Base-by-base conservation (phyloP, 2,329 filamentous ascomycete genomes). In the Stemphylium vesicarium region DNA sequence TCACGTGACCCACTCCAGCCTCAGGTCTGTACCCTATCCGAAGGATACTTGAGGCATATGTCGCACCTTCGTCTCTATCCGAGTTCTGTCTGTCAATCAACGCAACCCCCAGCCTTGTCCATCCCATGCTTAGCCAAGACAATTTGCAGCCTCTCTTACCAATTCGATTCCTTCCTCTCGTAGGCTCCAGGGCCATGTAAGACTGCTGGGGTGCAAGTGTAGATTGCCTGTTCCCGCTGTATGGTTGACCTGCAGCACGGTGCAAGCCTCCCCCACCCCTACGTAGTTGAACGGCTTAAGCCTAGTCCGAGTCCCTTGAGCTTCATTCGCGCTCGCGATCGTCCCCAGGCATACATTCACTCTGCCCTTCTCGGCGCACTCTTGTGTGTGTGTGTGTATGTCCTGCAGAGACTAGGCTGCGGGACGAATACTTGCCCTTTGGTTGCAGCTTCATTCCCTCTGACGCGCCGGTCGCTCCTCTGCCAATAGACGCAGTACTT, bases 401-500 rank as follows among this genome's bases (percentile, higher is more conserved):
- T 59, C 57, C 53, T 57, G 59, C 62, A 59, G 63, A 64, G 26
- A 40, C 9, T 40, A 41, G 38, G 57, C 61, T 64, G 57, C 55
- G 60, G 52, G 63, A 60, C 63, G 38, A 33, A 32, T 43, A 41
- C 52, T 44, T 48, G 60, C 50, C 51, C 46, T 61, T 58, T 59
- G 29, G 54, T 54, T 67, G 59, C 58, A 56, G 57, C 62, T 63
- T 59, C 56, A 61, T 46, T 59, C 53, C 56, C 53, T 44, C 50
- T 59, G 59, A 56, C 56, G 60, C 62, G 60, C 62, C 59, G 62
- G 63, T 51, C 60, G 57, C 63, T 62, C 52, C 49, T 56, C 47
- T 59, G 56, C 57, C 54, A 51, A 37, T 55, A 49, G 35, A 53
- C 54, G 49, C 57, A 50, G 47, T 62, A 59, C 63, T 57, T 64